These are phyloP conservation scores for Paraphaeosphaeria sporulosa DNA, from an alignment of 2,329 filamentous ascomycete genomes.

Conservation along the genomic window DNA sequence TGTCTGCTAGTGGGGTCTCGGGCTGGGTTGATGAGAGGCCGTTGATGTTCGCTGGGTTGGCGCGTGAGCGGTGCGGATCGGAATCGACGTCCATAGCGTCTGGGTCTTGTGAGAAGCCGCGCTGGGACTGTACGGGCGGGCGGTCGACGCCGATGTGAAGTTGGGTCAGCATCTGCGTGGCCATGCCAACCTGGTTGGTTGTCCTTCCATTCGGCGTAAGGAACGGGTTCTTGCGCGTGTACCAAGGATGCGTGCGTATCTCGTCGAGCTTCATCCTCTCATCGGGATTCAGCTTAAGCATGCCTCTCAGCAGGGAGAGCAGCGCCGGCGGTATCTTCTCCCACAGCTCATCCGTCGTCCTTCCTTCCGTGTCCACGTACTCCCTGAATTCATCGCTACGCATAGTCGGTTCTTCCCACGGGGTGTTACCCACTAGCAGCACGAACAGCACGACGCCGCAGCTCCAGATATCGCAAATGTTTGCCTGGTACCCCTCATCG, in stretches of 20 bases:
- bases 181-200: constrained; percentile 80
- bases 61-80: constrained; percentile 40
- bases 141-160: constrained; percentile 87
- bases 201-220: constrained; percentile 77
- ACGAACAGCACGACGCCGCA: constrained; percentile 98
- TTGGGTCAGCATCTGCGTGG: constrained; percentile 93
- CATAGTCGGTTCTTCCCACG: constrained; percentile 91
- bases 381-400: constrained; percentile 91
- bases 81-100: constrained; percentile 76
- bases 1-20: constrained; percentile 76
- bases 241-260: constrained; percentile 93
- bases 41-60: constrained; percentile 45
- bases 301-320: constrained; percentile 84
- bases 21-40: constrained; percentile 84
- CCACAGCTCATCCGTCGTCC: constrained; percentile 87
- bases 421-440: constrained; percentile 92
- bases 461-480: constrained; percentile 93
- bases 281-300: constrained; percentile 82
- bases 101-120: constrained; percentile 49
- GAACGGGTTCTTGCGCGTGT: constrained; percentile 80
- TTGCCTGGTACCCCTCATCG: constrained; percentile 72
- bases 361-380: constrained; percentile 80
- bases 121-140: constrained; percentile 63
- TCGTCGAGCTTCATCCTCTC: constrained; percentile 85
- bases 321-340: constrained; percentile 75